phyloP scores from a whole-genome alignment of 2,329 filamentous ascomycete genomes.

The Magnaporthiopsis rhizophila region DNA sequence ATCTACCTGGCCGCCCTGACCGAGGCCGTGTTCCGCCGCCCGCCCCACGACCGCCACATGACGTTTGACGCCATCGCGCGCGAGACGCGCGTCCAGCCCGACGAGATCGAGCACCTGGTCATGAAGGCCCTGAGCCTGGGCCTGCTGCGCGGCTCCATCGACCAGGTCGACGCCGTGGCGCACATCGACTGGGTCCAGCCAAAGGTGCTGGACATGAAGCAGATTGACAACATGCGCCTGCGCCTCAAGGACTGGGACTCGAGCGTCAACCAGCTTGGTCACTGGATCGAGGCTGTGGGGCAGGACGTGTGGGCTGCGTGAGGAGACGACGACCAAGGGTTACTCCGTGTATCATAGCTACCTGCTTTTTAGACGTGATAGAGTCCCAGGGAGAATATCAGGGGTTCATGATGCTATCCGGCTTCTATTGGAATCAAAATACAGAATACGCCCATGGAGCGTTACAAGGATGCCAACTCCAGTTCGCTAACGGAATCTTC shows the following conservation, averaged over 20 bases:
- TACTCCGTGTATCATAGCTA: not conserved
- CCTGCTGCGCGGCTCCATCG: slow-evolving; percentile 82
- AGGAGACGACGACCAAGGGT: no score
- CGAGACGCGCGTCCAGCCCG: slow-evolving; percentile 83
- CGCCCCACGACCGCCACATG: slow-evolving; percentile 92
- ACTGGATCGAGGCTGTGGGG: slow-evolving; percentile 91
- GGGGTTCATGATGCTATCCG: not conserved
- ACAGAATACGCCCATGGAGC: not conserved
- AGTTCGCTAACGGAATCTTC: not conserved
- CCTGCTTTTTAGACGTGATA: not conserved
- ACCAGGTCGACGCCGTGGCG: slow-evolving; percentile 90
- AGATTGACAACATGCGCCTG: slow-evolving; percentile 87
- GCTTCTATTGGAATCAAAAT: not conserved
- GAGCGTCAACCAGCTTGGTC: slow-evolving; percentile 90
- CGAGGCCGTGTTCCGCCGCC: slow-evolving; percentile 90
- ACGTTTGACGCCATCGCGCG: slow-evolving; percentile 79
- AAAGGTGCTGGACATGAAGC: slow-evolving; percentile 91
- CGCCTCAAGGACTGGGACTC: slow-evolving; percentile 90
- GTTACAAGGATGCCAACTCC: not conserved
- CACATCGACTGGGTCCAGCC: slow-evolving; percentile 98
- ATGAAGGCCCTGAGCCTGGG: slow-evolving; percentile 99
- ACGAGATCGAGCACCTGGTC: slow-evolving; percentile 95
- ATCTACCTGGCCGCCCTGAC: slow-evolving; percentile 95
- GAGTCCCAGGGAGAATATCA: not conserved
- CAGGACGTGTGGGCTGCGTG: slow-evolving; percentile 94